Percentiles rank a stretch among this genome's conserved stretches.
Evolutionary conservation across 73 alveolate species (phyloP).

Genomic region (Durusdinium trenchii): DNA sequence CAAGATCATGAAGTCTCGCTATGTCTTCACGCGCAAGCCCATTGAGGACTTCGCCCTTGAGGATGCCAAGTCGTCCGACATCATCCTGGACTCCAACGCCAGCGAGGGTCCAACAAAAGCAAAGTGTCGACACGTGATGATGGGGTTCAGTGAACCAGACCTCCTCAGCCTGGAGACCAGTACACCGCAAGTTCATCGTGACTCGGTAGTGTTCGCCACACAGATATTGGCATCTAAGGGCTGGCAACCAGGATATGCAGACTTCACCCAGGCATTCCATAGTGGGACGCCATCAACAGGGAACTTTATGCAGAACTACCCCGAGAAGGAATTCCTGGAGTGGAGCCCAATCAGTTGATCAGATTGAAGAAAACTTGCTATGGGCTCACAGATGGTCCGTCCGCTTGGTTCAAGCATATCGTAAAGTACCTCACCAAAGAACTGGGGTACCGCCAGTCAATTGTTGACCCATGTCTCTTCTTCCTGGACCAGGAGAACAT

Average conservation of each 20-base stretch:
- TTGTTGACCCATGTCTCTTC: slow-evolving; percentile 17
- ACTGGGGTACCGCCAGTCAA: not conserved
- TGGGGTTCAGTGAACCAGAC: not conserved
- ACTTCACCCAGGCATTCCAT: no score
- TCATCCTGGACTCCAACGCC: not conserved
- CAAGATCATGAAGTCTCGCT: not conserved
- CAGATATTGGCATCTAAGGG: slow-evolving; percentile 28
- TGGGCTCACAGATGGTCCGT: not conserved
- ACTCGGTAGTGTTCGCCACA: not conserved
- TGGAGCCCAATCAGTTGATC: no score
- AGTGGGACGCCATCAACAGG: no score
- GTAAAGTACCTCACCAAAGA: not conserved
- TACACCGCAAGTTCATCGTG: not conserved
- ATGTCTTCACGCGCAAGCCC: not conserved
- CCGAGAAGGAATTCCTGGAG: no score
- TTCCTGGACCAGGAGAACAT: not conserved
- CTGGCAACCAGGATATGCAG: no score
- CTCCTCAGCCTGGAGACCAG: not conserved
- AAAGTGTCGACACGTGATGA: not conserved
- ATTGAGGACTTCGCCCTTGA: not conserved
- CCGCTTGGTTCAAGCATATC: not conserved
- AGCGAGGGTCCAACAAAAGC: not conserved
- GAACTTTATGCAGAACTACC: no score
- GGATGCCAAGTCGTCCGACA: not conserved
- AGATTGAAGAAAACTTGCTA: not conserved